Evolutionary conservation across 2,329 filamentous ascomycete species (phyloP), one percentile per base, ranked within the genome.

Genomic region (Arthrobotrys sinensis): DNA sequence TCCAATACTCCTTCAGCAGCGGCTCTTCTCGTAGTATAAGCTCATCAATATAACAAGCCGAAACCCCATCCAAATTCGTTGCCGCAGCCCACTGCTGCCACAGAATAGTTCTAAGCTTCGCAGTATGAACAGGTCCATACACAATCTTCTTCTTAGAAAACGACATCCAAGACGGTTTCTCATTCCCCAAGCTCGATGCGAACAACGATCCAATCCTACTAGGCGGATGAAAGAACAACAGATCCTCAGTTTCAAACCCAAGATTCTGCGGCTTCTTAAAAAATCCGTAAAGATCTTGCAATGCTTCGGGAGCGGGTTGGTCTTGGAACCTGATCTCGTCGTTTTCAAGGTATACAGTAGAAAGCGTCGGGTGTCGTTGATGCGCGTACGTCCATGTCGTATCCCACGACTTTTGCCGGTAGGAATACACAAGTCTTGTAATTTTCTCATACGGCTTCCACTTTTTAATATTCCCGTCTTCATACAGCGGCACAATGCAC

Each of bases 11-110:
- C 62, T 86, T 84, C 1, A 86, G 84, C 16, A 78, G 34, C 5
- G 67, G 67, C 75, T 88, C 86, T 76, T 85, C 82, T 11, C 87
- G 84, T 1, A 88, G 82, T 11, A 87, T 84, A 16, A 85, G 82
- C 82, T 88, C 87, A 77, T 88, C 87, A 82, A 87, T 84, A 85
- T 86, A 87, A 73, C 86, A 86, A 0, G 86, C 85, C 11, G 85
- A 86, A 5, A 87, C 85, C 12, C 85, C 87, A 62, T 88, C 87
- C 11, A 88, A 83, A 36, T 85, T 84, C 34, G 83, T 83, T 0
- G 84, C 84, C 21, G 85, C 85, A 62, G 87, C 85, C 87, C 87
- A 88, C 12, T 84, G 83, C 73, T 86, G 86, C 87, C 87, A 88
- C 46, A 88, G 84, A 76, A 85, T 83, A 0, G 86, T 87, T n/a